phyloP scores from a whole-genome alignment of 495 filamentous ascomycete species.

The Annulohypoxylon nitens region DNA sequence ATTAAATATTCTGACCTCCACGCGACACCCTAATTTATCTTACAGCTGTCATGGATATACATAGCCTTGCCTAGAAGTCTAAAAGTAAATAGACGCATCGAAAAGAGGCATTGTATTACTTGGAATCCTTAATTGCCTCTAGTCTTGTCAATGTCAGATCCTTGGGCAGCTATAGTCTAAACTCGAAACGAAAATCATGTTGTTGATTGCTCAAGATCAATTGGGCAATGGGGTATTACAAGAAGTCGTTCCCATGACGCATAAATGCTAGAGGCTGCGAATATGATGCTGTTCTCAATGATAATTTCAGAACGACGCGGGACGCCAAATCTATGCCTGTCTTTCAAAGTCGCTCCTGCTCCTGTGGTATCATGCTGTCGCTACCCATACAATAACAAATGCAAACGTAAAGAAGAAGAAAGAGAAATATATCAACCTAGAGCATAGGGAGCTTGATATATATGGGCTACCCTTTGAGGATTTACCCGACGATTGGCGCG shows the following conservation, averaged over 20 bases:
- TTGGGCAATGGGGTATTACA: neutral
- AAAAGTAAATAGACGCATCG: too few relatives aligned
- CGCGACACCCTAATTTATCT: too few relatives aligned
- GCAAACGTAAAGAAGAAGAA: slow-evolving; percentile 4
- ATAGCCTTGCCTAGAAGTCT: too few relatives aligned
- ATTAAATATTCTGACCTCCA: too few relatives aligned
- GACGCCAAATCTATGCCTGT: slow-evolving; percentile 36
- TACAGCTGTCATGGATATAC: too few relatives aligned
- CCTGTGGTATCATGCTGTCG: slow-evolving; percentile 42
- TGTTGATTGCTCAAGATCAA: neutral
- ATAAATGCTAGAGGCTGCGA: slow-evolving; percentile 1
- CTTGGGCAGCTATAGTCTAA: neutral
- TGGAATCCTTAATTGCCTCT: neutral
- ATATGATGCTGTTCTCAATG: neutral
- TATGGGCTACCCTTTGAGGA: neutral
- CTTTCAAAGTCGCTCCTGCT: slow-evolving; percentile 34
- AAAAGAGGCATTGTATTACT: too few relatives aligned
- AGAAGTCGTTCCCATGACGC: neutral
- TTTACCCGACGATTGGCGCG: neutral
- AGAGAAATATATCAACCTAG: neutral
- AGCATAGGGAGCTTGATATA: neutral
- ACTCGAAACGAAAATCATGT: neutral
- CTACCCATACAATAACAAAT: slow-evolving; percentile 32
- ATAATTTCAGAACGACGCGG: slow-evolving; percentile 10
- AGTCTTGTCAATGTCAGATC: neutral